A percentile compares a stretch with the other conserved stretches of the same genome.
phyloP scores from a whole-genome alignment of 345 rosid genomes.

The Nephelium lappaceum region DNA sequence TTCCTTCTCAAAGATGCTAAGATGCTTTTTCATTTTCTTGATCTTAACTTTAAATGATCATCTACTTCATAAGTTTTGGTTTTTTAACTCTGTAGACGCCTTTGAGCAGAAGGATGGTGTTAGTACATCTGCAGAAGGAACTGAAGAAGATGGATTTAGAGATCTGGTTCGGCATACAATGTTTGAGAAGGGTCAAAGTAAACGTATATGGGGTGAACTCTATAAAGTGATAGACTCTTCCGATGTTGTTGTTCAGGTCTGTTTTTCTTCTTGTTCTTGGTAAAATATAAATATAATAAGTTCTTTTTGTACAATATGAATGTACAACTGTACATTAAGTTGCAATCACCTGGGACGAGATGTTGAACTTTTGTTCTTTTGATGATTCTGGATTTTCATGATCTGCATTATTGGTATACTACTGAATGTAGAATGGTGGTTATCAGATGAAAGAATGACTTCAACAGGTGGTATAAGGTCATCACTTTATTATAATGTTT shows the following conservation, averaged over 20 bases:
- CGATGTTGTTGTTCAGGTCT: conserved; percentile 92
- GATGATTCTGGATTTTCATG: not conserved
- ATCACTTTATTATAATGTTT: not conserved
- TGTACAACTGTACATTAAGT: not conserved
- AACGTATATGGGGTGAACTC: conserved; percentile 98
- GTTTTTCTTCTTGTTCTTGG: conserved; percentile 6
- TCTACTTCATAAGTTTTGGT: not conserved
- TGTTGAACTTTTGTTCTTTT: not conserved
- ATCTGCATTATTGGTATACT: not conserved
- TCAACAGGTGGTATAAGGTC: not conserved
- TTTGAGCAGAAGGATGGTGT: conserved; percentile 60
- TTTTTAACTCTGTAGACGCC: conserved; percentile 50
- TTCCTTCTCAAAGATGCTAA: not conserved
- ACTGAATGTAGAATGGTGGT: not conserved
- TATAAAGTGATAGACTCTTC: conserved; percentile 98
- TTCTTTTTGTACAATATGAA: not conserved
- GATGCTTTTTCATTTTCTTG: not conserved
- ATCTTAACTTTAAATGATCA: not conserved
- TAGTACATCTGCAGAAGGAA: conserved; percentile 46
- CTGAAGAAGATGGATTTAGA: conserved; percentile 77
- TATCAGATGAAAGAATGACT: not conserved
- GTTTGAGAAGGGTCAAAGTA: conserved; percentile 99
- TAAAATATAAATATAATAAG: not conserved
- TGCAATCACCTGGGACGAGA: not conserved
- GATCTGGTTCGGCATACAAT: conserved; percentile 91